Percentiles rank a stretch among this genome's conserved stretches.
Evolutionary conservation across 192 early-diverging fungal species (phyloP).

Genomic region (Coemansia sp.): DNA sequence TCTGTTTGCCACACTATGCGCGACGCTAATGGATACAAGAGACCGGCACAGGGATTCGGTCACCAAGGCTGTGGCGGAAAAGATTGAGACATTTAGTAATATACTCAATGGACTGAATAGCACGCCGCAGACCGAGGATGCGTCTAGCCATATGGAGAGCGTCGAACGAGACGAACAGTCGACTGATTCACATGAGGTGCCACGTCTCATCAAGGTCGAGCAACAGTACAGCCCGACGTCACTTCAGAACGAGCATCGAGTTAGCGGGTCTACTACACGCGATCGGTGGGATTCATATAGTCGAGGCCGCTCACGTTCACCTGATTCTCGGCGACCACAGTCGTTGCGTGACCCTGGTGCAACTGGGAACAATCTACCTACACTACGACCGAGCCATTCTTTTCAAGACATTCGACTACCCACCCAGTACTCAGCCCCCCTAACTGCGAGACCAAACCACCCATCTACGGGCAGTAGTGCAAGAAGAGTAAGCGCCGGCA

Average conservation of each 20-base stretch:
- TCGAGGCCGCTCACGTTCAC: background rate
- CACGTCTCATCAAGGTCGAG: background rate
- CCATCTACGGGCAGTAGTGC: background rate
- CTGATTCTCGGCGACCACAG: background rate
- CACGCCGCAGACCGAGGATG: background rate
- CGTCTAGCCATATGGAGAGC: background rate
- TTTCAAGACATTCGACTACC: background rate
- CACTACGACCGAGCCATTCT: background rate
- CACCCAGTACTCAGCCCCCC: background rate
- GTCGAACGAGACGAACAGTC: background rate
- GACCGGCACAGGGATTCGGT: background rate
- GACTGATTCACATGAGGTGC: background rate
- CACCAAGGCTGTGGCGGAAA: background rate
- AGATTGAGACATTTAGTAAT: background rate
- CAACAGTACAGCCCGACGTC: background rate
- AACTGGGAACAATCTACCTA: background rate
- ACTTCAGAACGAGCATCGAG: background rate
- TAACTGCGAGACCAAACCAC: background rate
- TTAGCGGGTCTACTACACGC: background rate
- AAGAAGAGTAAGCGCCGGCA: background rate
- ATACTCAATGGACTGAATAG: background rate
- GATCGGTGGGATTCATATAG: background rate
- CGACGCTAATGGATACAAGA: background rate
- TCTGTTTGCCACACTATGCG: background rate
- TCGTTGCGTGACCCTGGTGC: background rate